phyloP scores from a whole-genome alignment of 345 rosid species.

The Bruguiera sexangula region DNA sequence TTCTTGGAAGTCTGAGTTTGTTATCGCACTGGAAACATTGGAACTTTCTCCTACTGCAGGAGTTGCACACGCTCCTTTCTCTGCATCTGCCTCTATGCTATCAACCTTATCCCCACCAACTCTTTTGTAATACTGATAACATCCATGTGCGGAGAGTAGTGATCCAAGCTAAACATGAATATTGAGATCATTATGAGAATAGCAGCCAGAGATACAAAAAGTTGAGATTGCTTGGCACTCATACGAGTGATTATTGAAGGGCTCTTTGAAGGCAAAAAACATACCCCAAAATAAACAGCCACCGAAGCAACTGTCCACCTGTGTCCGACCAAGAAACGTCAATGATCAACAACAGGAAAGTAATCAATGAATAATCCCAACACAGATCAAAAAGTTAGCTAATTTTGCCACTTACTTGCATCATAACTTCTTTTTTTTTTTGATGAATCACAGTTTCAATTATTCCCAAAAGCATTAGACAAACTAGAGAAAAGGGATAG shows the following conservation, averaged over 20 bases:
- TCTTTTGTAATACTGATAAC: conserved; percentile 59
- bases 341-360: neutral
- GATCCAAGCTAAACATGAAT: conserved; percentile 61
- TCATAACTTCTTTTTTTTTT: too few relatives aligned
- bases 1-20: conserved; percentile 28
- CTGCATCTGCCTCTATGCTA: conserved; percentile 70
- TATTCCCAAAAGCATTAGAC: neutral
- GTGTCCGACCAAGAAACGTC: conserved; percentile 29
- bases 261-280: conserved; percentile 18
- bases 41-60: conserved; percentile 19
- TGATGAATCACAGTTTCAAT: neutral
- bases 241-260: neutral
- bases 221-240: neutral
- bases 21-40: conserved; percentile 23
- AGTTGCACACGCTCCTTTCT: conserved; percentile 39
- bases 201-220: neutral
- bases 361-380: too few relatives aligned
- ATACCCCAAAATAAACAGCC: conserved; percentile 81
- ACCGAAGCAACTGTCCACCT: conserved; percentile 89
- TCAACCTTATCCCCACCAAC: conserved; percentile 61
- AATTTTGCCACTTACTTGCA: too few relatives aligned
- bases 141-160: conserved; percentile 67
- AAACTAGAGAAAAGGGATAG: conserved; percentile 3
- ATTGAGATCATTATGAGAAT: neutral
- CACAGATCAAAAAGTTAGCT: too few relatives aligned